Evolutionary conservation across 768 basidiomycete species (phyloP).

Genomic region (Termitomyces heimii): DNA sequence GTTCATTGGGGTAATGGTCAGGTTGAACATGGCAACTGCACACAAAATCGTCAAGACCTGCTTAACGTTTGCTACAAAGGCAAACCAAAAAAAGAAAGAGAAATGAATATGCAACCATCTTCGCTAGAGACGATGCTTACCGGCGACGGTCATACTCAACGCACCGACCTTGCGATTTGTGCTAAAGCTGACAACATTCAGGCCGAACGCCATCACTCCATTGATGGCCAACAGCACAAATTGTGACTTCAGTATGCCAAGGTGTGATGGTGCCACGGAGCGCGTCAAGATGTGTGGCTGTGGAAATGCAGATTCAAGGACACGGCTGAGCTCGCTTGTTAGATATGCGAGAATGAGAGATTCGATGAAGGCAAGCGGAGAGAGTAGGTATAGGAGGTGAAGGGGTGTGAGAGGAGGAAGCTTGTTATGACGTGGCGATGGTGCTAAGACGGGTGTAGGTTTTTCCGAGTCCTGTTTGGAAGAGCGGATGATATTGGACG

Average conservation of each 20-base stretch:
- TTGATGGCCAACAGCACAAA: constrained; percentile 63
- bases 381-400: constrained; percentile 85
- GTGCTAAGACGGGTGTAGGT: not conserved
- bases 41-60: constrained; percentile 87
- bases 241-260: constrained; percentile 26
- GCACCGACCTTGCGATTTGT: constrained; percentile 93
- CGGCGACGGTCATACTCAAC: constrained; percentile 87
- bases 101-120: not conserved
- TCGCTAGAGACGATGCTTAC: constrained; percentile 31
- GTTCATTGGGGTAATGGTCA: constrained; percentile 77
- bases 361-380: constrained; percentile 87
- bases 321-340: constrained; percentile 73
- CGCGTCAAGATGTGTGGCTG: constrained; percentile 1
- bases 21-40: constrained; percentile 78
- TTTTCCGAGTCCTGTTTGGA: not conserved
- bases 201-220: constrained; percentile 81
- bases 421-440: not conserved
- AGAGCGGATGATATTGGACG: constrained; percentile 1
- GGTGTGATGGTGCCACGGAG: constrained; percentile 30
- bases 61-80: constrained; percentile 71
- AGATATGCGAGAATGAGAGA: constrained; percentile 72
- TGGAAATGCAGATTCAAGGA: constrained; percentile 29
- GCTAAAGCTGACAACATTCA: constrained; percentile 93
- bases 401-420: constrained; percentile 47
- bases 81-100: not conserved